These are phyloP conservation scores for Cucurbita ficifolia DNA, from an alignment of 306 rosid genomes.

Conservation along the genomic window DNA sequence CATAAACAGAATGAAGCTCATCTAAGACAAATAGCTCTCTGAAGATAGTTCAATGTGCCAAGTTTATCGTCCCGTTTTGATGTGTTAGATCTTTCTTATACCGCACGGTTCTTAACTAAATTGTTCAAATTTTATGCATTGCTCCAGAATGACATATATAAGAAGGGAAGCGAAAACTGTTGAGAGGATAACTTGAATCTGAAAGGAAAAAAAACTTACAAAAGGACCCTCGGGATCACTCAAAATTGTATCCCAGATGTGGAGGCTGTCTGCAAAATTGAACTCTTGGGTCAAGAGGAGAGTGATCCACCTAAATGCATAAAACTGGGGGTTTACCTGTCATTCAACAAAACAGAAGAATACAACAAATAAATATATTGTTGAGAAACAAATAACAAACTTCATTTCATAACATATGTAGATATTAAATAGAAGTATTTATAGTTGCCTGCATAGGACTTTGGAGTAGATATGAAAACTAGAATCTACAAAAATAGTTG, in stretches of 20 bases:
- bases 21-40: background rate
- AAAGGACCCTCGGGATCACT: constrained; percentile 96
- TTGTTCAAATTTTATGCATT: background rate
- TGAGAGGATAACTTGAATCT: background rate
- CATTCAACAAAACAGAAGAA: constrained; percentile 12
- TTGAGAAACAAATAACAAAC: background rate
- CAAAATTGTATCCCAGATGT: constrained; percentile 87
- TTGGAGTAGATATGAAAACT: background rate
- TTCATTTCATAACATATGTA: background rate
- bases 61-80: background rate
- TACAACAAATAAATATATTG: background rate
- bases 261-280: constrained; percentile 90
- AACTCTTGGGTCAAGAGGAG: constrained; percentile 96
- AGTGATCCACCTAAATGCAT: constrained; percentile 99
- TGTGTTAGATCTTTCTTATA: background rate
- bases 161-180: background rate
- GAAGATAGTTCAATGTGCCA: background rate
- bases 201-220: constrained; percentile 25
- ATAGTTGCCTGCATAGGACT: too few relatives aligned
- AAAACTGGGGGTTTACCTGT: constrained; percentile 97
- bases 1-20: background rate
- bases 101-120: background rate
- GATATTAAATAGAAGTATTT: too few relatives aligned
- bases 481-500: background rate
- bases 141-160: too few relatives aligned